Base-by-base conservation (phyloP, 163 green algal species). In the Trebouxiophyceae sp. region DNA sequence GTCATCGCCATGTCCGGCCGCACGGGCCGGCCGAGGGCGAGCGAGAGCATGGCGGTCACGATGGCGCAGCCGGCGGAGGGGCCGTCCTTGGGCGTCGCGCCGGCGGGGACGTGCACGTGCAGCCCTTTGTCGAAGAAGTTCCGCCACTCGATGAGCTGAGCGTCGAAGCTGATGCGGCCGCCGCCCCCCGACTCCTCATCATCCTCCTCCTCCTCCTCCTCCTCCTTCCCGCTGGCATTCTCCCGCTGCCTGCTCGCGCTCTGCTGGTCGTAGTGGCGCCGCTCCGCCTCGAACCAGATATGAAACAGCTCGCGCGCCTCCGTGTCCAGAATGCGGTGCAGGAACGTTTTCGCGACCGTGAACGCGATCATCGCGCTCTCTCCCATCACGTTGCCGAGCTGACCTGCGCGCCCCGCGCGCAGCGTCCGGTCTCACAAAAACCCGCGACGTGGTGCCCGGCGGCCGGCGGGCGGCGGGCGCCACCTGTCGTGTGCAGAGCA, bases 341-440 rank as follows among this genome's bases (percentile, higher is more conserved):
- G n/a, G 76, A 87, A 91, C 39, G 60, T 65, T 30, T 87, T 82
- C 22, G 90, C 86, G 55, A 84, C 93, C 39, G 88, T 95, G 78
- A 96, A 87, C 2, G 91, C 93, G 70, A 97, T 97, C 45, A 71
- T 79, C 24, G 86, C 80, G 46, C 68, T 88, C 77, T 98, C 93
- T 56, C 88, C 91, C 88, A 98, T 97, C 29, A 98, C 93, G 46
- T 97, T 90, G 2, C 93, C 93, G 44, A 98, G 80, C 77, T 97
- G 89, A 7, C 92, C 91, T 70, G 86, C 74, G 63, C 29, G 7
- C 6, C 20, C 12, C 1, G 54, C 54, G 27, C 16, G 24, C 27
- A 2, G 54, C 54, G 16, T 31, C 2, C 1, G 2, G 19, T 2
- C 24, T 31, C 54, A 32, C 54, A 60, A 2, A 63, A 1, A 46